Evolutionary conservation across 202 grass and related monocot species (phyloP), one percentile per base, ranked within the genome.

Genomic region (Miscanthus sacchariflorus): DNA sequence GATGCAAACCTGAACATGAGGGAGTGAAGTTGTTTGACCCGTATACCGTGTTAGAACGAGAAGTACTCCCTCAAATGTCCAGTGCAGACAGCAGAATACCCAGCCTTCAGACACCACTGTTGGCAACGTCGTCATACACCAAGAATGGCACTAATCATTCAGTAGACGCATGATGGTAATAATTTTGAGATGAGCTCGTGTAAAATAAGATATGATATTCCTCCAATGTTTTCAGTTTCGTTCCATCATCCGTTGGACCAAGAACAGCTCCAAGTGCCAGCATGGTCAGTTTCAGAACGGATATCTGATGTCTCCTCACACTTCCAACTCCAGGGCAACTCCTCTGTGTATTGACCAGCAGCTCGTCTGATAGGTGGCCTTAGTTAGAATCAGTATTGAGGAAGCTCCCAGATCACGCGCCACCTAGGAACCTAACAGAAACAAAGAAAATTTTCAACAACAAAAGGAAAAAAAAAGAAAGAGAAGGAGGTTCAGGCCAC

Each of bases 181-280:
- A 24, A 71, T 45, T 71, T 61, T 64, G 50, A 64, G 25, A 86
- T 25, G 39, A 40, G 13, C 25, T 81, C 68, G 9, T 74, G 85
- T 77, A 27, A 65, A 45, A 74, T 73, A 63, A 54, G 39, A 69
- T 52, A 50, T 45, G 43, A 46, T 44, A 43, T 19, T 42, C 21
- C 23, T 35, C 7, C 36, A 64, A 72, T 39, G 18, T 8, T 21
- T 74, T 14, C 72, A 17, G 0, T 52, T 17, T 36, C 36, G 36
- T 36, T 17, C 5, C 39, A 46, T 61, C 25, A 65, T 27, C 64
- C 3, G 7, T 13, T 70, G 8, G 24, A 65, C 68, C 50, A 66
- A 72, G 19, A 66, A 70, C 66, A 45, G n/a, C 6, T 79, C 21
- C 9, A 1, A 28, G 19, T 74, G 58, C 30, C 52, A 68, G 14